Percentiles rank a stretch among this genome's conserved stretches.
Conservation (phyloP, 2,329 filamentous ascomycete species). For the Gnomoniopsis smithogilvyi region DNA sequence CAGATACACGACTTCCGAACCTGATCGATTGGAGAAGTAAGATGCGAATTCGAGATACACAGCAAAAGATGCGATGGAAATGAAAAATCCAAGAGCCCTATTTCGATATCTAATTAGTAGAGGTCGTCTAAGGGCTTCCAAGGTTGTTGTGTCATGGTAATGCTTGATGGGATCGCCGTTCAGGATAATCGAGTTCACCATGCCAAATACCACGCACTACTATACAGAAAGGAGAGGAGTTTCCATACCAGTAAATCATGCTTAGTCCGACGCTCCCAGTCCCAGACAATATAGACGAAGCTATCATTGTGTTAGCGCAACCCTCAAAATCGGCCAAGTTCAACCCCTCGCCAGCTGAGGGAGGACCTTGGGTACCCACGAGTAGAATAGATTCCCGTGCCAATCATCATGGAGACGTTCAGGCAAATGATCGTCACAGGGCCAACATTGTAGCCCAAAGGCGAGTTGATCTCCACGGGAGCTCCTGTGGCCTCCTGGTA, state of each 20-base stretch:
- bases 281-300: slow-evolving; percentile 53
- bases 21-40: slow-evolving; percentile 65
- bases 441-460: slow-evolving; percentile 58
- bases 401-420: slow-evolving; percentile 61
- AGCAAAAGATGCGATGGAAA: slow-evolving; percentile 50
- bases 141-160: too few relatives aligned
- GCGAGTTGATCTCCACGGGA: slow-evolving; percentile 56
- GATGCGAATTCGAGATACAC: slow-evolving; percentile 63
- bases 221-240: too few relatives aligned
- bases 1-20: slow-evolving; percentile 64
- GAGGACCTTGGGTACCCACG: slow-evolving; percentile 23
- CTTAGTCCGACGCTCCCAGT: slow-evolving; percentile 61
- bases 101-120: not conserved
- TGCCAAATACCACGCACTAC: too few relatives aligned
- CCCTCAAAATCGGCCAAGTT: too few relatives aligned
- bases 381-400: slow-evolving; percentile 61
- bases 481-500: slow-evolving; percentile 58
- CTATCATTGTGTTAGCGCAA: slow-evolving; percentile 33
- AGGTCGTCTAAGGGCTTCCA: not conserved
- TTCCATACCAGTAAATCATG: slow-evolving; percentile 54
- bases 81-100: slow-evolving; percentile 55
- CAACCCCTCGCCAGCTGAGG: not conserved
- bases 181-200: too few relatives aligned
- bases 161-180: too few relatives aligned
- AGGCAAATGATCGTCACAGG: slow-evolving; percentile 51